Base-by-base conservation (phyloP, 2,329 filamentous ascomycete genomes). In the Blastomyces silverae region DNA sequence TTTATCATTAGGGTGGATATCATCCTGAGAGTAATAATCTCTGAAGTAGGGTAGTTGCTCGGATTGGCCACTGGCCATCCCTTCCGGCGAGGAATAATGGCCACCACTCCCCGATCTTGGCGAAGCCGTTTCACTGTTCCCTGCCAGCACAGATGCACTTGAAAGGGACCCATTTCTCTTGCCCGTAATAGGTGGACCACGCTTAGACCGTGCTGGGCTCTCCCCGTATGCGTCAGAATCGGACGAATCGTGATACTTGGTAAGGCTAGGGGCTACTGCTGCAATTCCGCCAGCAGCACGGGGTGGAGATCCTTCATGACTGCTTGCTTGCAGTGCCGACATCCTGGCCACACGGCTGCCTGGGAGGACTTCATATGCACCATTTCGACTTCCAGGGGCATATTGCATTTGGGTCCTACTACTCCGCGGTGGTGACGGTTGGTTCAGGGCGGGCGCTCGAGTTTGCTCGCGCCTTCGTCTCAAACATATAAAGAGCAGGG, bases 41-140 rank as follows among this genome's bases (percentile, higher is more conserved):
- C 96, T 96, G 85, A 99, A 99, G 74, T 92, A 96, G 3, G 90
- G 88, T 63, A 99, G 80, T 76, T 97, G 94, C 77, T 99, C 94
- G 0, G 93, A 97, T 75, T 97, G 92, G 66, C 93, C 91, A 71
- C 92, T 96, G 31, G 87, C 85, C 67, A 93, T 79, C 34, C 89
- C 92, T 71, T 89, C 89, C 0, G 91, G 91, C 3, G 92, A 97
- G 2, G 92, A 96, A 77, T 90, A 88, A 62, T 87, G 88, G 57
- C 83, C 87, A 34, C 82, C 87, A 74, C 85, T 92, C 65, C 74
- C 81, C 13, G 84, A 85, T 50, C 82, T 83, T 7, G 92, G 92
- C 11, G 92, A 96, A 64, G 87, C 87, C 13, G 64, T 62, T 15
- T 89, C 87, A 65, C 88, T 87, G 67, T 78, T 84, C 78, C 73